Conservation (phyloP, 176 grass and related monocot species). For the Metroxylon sagu region DNA sequence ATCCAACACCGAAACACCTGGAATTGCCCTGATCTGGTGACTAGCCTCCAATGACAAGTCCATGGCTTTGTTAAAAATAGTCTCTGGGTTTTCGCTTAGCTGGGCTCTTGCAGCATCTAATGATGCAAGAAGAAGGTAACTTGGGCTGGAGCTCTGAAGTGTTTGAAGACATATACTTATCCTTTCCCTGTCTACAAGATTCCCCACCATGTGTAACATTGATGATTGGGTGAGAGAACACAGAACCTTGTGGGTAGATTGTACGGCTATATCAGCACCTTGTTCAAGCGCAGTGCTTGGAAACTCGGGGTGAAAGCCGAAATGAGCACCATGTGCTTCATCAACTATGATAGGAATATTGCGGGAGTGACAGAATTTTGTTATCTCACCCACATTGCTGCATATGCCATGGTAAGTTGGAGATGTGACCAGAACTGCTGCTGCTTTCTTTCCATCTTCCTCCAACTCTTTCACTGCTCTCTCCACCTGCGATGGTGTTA, state of each 20-base stretch:
- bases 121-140: slow-evolving; percentile 75
- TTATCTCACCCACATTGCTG: slow-evolving; percentile 57
- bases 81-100: slow-evolving; percentile 27
- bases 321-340: slow-evolving; percentile 78
- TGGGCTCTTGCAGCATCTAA: slow-evolving; percentile 86
- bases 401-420: slow-evolving; percentile 92
- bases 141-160: slow-evolving; percentile 86
- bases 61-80: slow-evolving; percentile 39
- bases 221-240: slow-evolving; percentile 86
- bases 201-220: slow-evolving; percentile 65
- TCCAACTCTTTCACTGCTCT: slow-evolving; percentile 46
- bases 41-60: slow-evolving; percentile 41
- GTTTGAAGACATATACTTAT: slow-evolving; percentile 61
- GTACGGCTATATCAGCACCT: slow-evolving; percentile 67
- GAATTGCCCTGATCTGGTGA: slow-evolving; percentile 33
- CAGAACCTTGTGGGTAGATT: slow-evolving; percentile 93
- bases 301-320: slow-evolving; percentile 53
- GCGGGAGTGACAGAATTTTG: slow-evolving; percentile 33
- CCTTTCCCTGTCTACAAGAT: slow-evolving; percentile 48
- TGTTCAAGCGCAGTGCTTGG: slow-evolving; percentile 64
- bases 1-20: slow-evolving; percentile 56
- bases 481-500: slow-evolving; percentile 41
- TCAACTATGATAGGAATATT: slow-evolving; percentile 73
- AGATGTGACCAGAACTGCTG: slow-evolving; percentile 66
- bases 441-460: slow-evolving; percentile 34